These are phyloP conservation scores for Bretziella fagacearum DNA, from an alignment of 2,329 filamentous ascomycete genomes.

Conservation along the genomic window DNA sequence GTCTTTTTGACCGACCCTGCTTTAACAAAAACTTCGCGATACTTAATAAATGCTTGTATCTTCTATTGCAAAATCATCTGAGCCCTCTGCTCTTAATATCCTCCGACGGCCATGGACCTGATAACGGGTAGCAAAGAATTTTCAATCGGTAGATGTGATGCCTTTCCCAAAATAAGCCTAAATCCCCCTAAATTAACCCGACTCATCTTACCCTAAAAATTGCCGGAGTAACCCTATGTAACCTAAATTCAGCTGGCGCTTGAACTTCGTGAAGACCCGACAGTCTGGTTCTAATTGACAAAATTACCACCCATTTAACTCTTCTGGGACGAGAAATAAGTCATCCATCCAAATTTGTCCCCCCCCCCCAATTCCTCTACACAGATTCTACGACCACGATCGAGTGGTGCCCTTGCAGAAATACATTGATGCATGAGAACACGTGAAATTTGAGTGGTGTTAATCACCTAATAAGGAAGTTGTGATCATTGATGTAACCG, in stretches of 20 bases:
- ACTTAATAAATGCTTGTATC: background rate
- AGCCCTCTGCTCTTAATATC: background rate
- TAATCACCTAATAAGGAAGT: background rate
- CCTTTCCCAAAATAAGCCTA: too few species aligned
- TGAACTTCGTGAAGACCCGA: background rate
- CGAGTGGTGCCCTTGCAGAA: background rate
- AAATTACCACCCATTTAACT: background rate
- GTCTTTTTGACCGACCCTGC: too few species aligned
- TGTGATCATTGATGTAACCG: too few species aligned
- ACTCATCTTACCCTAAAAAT: too few species aligned
- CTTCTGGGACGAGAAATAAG: background rate
- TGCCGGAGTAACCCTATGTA: too few species aligned
- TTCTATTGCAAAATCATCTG: background rate
- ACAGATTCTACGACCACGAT: too few species aligned
- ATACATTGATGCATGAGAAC: too few species aligned
- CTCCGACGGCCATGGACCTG: background rate
- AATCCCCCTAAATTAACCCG: too few species aligned
- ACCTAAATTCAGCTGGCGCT: background rate
- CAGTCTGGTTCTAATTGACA: background rate
- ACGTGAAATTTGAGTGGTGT: too few species aligned
- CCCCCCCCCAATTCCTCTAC: background rate
- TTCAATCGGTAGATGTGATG: too few species aligned
- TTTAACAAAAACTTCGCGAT: too few species aligned
- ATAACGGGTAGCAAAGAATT: too few species aligned
- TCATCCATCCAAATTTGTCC: background rate